Base-by-base conservation (phyloP, 495 filamentous ascomycete genomes). In the Penicillium pulvis region DNA sequence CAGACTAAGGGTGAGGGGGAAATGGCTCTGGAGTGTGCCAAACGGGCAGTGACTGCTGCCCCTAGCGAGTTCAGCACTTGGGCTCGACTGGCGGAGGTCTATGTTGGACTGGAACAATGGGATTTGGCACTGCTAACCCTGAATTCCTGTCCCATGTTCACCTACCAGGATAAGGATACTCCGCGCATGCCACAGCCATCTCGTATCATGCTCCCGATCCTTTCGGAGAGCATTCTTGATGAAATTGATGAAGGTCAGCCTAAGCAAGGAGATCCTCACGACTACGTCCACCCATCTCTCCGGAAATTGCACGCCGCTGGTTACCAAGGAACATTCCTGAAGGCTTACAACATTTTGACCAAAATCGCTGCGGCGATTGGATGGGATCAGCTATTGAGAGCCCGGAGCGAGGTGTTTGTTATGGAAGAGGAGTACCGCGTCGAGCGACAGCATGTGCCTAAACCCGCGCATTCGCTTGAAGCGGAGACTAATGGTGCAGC, bases 91-190 rank as follows among this genome's bases (percentile, higher is more conserved):
- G 93, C 92, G 3, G 91, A 97, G 68, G 86, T 98, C 20, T 98
- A 98, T 57, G 87, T 98, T 50, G 82, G 86, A 45, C 79, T 96
- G 67, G 94, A 98, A 71, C 89, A 93, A 70, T 98, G 93, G 90
- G 94, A 97, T 63, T 66, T 90, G 39, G 94, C 95, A 2, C 81
- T 98, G 17, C 85, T 96, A 9, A 98, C 95, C 6, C 80, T 98
- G n/a, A 98, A 98, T 74, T 97, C 93, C 4, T 98, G 95, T 61
- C 94, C 94, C 4, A 98, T 98, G 94, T 98, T 98, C 71, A 98
- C 94, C 8, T 97, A 98, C 73, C 93, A 97, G 70, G 94, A 98
- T 71, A 97, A 97, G 64, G 94, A 98, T 70, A 85, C 91, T 7
- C 94, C 94, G 17, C 81, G 93, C 56, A 92, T 97, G 89, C 94